Evolutionary conservation across 2,329 filamentous ascomycete species (phyloP).

Genomic region (Pezicula radicicola): DNA sequence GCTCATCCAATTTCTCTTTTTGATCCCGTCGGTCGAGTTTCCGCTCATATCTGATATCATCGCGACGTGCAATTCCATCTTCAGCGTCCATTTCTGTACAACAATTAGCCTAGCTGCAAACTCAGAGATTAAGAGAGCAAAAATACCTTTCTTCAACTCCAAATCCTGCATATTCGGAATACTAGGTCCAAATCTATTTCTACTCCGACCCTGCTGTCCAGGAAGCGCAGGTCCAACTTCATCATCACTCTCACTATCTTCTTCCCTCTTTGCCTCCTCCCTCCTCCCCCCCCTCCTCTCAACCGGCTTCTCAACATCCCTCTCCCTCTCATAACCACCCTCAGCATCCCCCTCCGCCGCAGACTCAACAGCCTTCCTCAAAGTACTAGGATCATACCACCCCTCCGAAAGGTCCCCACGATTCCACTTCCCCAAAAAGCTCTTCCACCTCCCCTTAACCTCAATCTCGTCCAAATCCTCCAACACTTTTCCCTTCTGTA

Average conservation of each 20-base stretch:
- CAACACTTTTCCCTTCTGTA: conserved; percentile 77
- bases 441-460: conserved; percentile 84
- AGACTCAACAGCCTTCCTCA: conserved; percentile 27
- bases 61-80: conserved; percentile 40
- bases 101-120: conserved; percentile 3
- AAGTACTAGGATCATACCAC: conserved; percentile 82
- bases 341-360: conserved; percentile 6
- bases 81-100: conserved; percentile 36
- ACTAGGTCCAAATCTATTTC: conserved; percentile 44
- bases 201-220: conserved; percentile 21
- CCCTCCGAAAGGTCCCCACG: conserved; percentile 79
- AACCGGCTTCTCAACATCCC: neutral
- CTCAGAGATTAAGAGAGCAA: no score
- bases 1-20: conserved; percentile 73
- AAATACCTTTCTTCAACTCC: conserved; percentile 50
- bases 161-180: conserved; percentile 76
- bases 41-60: conserved; percentile 58
- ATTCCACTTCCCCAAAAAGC: conserved; percentile 90
- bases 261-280: conserved; percentile 4
- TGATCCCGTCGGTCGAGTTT: conserved; percentile 63
- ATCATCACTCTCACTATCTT: conserved; percentile 30
- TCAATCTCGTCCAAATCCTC: conserved; percentile 72
- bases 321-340: conserved; percentile 10
- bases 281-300: conserved; percentile 5
- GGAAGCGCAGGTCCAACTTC: conserved; percentile 45